Percentiles rank a stretch among this genome's conserved stretches.
These are phyloP conservation scores for Colletotrichum limetticola DNA, from an alignment of 2,329 filamentous ascomycete species.

Conservation along the genomic window DNA sequence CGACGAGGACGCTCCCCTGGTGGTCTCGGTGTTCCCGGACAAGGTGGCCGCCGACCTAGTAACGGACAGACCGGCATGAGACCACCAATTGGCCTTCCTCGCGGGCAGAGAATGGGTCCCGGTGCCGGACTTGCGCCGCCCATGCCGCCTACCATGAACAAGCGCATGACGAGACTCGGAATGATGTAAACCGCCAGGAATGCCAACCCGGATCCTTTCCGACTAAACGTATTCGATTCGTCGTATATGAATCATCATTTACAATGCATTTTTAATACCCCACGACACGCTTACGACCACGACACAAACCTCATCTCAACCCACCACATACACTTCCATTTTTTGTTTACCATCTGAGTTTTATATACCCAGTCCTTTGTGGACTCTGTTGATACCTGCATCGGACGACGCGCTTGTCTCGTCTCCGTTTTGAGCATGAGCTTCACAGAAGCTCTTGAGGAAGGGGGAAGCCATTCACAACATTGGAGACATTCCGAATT, in stretches of 20 bases:
- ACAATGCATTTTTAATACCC: constrained; percentile 27
- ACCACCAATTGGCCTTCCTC: constrained; percentile 32
- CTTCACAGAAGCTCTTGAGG: not conserved
- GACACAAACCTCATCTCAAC: constrained; percentile 20
- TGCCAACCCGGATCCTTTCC: not conserved
- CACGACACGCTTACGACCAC: constrained; percentile 31
- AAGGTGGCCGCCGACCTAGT: constrained; percentile 25
- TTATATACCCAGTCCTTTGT: constrained; percentile 35
- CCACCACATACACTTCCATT: constrained; percentile 22
- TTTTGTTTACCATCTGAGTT: constrained; percentile 29
- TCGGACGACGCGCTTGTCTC: constrained; percentile 15
- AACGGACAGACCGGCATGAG: constrained; percentile 35
- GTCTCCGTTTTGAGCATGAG: constrained; percentile 12
- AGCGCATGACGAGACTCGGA: constrained; percentile 69
- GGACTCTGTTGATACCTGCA: constrained; percentile 36
- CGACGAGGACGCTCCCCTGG: constrained; percentile 38
- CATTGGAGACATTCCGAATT: not conserved
- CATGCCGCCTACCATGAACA: constrained; percentile 67
- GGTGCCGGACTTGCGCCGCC: constrained; percentile 37
- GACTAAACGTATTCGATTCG: constrained; percentile 12
- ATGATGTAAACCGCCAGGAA: constrained; percentile 57
- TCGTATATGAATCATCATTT: constrained; percentile 15
- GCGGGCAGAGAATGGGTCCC: constrained; percentile 33
- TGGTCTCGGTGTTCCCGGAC: constrained; percentile 23
- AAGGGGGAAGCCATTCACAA: not conserved